Conservation (phyloP, 768 basidiomycete genomes). For the Agrocybe praecox region DNA sequence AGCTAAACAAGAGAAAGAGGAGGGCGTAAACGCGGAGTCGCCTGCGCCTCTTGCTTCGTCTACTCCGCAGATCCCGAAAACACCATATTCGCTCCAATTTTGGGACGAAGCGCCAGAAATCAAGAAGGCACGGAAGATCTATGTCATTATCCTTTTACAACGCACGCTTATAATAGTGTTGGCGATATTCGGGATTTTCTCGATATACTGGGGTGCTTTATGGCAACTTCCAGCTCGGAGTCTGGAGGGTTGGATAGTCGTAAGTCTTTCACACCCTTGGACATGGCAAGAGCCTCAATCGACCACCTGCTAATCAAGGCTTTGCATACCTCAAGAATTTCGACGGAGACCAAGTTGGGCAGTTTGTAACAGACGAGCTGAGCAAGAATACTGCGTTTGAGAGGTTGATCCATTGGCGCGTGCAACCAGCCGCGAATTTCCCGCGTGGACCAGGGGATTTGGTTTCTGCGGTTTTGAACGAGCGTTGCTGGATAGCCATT, state of each 20-base stretch:
- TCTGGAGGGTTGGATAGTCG: conserved; percentile 53
- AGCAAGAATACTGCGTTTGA: conserved; percentile 20
- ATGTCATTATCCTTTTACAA: conserved; percentile 41
- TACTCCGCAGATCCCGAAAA: background rate
- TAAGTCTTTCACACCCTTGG: conserved; percentile 34
- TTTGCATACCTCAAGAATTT: conserved; percentile 43
- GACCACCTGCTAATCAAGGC: background rate
- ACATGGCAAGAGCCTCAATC: no score
- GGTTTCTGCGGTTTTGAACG: conserved; percentile 38
- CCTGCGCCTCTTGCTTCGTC: background rate
- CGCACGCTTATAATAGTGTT: conserved; percentile 39
- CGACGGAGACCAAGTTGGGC: conserved; percentile 47
- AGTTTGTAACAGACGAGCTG: conserved; percentile 37
- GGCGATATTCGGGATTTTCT: conserved; percentile 46
- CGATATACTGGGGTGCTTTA: conserved; percentile 62
- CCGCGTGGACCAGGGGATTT: conserved; percentile 41
- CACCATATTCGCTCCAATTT: conserved; percentile 20
- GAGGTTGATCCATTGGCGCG: conserved; percentile 37
- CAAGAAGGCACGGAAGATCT: conserved; percentile 33
- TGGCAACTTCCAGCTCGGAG: conserved; percentile 42
- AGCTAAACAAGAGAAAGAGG: background rate
- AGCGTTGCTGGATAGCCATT: conserved; percentile 49
- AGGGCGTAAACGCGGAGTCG: background rate
- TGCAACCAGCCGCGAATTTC: conserved; percentile 32
- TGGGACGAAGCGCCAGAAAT: conserved; percentile 18